Base-by-base conservation (phyloP, 2,329 filamentous ascomycete species). In the Fusarium anthophilum region DNA sequence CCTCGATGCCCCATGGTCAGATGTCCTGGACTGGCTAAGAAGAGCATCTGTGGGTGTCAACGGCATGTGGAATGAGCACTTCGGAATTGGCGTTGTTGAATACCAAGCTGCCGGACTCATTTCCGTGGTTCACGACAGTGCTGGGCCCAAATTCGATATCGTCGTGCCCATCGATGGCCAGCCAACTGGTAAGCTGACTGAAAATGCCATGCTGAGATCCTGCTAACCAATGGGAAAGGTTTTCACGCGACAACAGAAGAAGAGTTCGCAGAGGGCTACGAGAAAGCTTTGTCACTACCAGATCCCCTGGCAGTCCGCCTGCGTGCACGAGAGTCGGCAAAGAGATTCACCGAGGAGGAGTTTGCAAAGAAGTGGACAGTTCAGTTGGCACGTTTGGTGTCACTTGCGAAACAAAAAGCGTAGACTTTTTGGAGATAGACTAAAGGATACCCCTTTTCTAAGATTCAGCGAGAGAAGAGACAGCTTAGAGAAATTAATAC, bases 1-100 rank as follows among this genome's bases (percentile, higher is more conserved):
- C 72, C 91, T 95, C 63, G 95, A 99, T 81, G 95, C 94, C 2
- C 91, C 93, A 32, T 99, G 96, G 95, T 91, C 93, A 8, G 90
- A 94, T 76, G 94, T 99, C 60, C 86, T 98, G 15, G 88, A 93
- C 38, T 95, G 94, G 90, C 86, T 98, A 69, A 86, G 90, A 60
- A 91, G 87, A 71, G 91, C 93, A 8, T 96, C 91, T 24, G 90
- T 99, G 4, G 96, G 96, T 56, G 95, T 97, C 37, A 99, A 99
- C 78, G 94, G 93, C 79, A 99, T 99, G 96, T 99, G 96, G 96
- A 98, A 98, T 81, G 96, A 99, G 84, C 96, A 99, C 82, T 99
- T 99, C 81, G 96, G 96, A 28, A 99, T 99, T 67, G 96, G 96
- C 3, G 95, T 98, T 22, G 96, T 99, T 45, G 96, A 99, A 85